These are phyloP conservation scores for Fusarium multiceps DNA, from an alignment of 2,329 filamentous ascomycete genomes.

Conservation along the genomic window DNA sequence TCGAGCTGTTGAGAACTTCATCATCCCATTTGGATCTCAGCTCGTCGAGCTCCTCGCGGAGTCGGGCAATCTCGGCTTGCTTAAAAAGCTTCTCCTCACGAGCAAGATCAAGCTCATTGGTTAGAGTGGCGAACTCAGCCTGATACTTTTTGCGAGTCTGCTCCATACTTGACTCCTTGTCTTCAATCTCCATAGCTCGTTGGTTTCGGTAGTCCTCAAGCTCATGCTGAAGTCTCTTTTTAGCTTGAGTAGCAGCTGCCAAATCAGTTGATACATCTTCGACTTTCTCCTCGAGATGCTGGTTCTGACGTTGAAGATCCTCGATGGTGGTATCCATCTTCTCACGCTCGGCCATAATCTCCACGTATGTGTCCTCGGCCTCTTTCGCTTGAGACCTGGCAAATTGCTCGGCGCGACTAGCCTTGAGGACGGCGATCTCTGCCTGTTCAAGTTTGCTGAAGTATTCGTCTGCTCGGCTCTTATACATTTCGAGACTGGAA, in stretches of 20 bases:
- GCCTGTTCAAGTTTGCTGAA: slow-evolving; percentile 97
- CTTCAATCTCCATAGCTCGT: slow-evolving; percentile 94
- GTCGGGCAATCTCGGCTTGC: slow-evolving; percentile 85
- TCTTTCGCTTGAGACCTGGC: slow-evolving; percentile 90
- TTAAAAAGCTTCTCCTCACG: slow-evolving; percentile 88
- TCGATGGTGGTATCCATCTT: slow-evolving; percentile 89
- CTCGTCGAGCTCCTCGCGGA: slow-evolving; percentile 96
- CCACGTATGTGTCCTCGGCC: slow-evolving; percentile 89
- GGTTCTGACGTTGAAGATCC: slow-evolving; percentile 88
- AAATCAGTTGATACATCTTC: slow-evolving; percentile 94
- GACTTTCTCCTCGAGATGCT: slow-evolving; percentile 88
- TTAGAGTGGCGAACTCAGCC: slow-evolving; percentile 86
- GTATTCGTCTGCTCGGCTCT: slow-evolving; percentile 92
- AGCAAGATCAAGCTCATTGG: slow-evolving; percentile 91
- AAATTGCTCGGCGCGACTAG: slow-evolving; percentile 90
- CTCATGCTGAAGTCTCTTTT: slow-evolving; percentile 95
- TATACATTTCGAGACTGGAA: slow-evolving; percentile 88
- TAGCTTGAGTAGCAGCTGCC: slow-evolving; percentile 84
- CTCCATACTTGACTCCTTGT: slow-evolving; percentile 95
- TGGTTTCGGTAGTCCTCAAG: slow-evolving; percentile 97
- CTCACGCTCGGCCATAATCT: slow-evolving; percentile 91
- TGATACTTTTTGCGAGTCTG: slow-evolving; percentile 99
- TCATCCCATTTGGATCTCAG: slow-evolving; percentile 97
- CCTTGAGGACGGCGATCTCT: slow-evolving; percentile 94
- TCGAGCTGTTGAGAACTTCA: slow-evolving; percentile 95